Evolutionary conservation across 2,329 filamentous ascomycete genomes (phyloP), one percentile per base, ranked within the genome.

Genomic region (Verticillium nonalfalfae): DNA sequence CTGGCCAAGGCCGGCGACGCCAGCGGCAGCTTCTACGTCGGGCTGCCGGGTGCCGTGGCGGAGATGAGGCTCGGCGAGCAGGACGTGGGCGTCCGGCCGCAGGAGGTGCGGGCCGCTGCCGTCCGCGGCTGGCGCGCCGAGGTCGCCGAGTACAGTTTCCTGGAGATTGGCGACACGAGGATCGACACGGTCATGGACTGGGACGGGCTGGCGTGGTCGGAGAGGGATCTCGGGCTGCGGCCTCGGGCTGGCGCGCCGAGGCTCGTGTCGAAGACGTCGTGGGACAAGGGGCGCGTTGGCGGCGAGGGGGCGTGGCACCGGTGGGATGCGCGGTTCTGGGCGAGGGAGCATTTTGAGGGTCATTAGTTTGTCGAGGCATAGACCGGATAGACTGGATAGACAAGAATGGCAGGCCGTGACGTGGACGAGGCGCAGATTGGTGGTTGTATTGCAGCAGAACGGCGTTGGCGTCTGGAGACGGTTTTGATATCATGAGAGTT

Each of bases 1-100:
- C 72, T 85, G 1, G 76, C 79, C 10, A 79, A 80, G 57, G 70
- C 78, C 0, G 79, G 79, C 0, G 79, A 82, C 59, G 57, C 76
- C 5, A 79, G 80, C 0, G 75, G 77, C 3, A 78, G 75, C 7
- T 74, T 85, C 54, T 84, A 82, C 68, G 75, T 78, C 13, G 82
- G 82, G 2, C 71, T 84, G 11, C 75, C 78, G 4, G 80, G 79
- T 10, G 75, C 74, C 6, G 70, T 85, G 2, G 71, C 79, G 7
- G 80, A 85, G 64, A 74, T 78, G n/a, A 38, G 59, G 13, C 61
- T 62, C 1, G 58, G 56, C 6, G 31, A 21, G n/a, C 54, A 35
- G 7, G 40, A 26, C 38, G 56, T 13, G 18, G 40, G 61, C 7
- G 57, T 55, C 21, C 55, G 57, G 11, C 34, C 33, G 10, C 59